Evolutionary conservation across 2,329 filamentous ascomycete species (phyloP).

Genomic region (Apiospora koreana): DNA sequence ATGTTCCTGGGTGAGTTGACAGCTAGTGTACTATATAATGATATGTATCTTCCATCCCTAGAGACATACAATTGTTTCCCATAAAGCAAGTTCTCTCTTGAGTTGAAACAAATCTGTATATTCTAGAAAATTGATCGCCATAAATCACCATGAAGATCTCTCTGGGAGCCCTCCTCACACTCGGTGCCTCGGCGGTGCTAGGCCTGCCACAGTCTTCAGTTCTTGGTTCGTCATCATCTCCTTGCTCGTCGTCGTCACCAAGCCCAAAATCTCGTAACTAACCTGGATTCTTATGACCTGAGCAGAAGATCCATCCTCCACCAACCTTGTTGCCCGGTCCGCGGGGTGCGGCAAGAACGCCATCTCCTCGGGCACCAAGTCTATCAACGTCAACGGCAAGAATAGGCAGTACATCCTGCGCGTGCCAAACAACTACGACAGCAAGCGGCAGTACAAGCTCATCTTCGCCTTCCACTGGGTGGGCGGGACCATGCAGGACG

Average conservation of each 20-base stretch:
- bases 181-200: not conserved
- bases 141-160: not conserved
- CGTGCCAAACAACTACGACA: constrained; percentile 13
- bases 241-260: too few relatives aligned
- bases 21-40: not conserved
- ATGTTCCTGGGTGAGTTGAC: not conserved
- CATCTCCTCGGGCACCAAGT: constrained; percentile 11
- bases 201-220: not conserved
- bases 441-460: constrained; percentile 9
- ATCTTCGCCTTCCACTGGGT: constrained; percentile 16
- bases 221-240: not conserved
- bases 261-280: not conserved
- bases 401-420: constrained; percentile 12
- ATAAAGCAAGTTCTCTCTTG: not conserved
- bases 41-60: not conserved
- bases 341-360: constrained; percentile 9
- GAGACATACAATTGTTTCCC: not conserved
- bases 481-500: constrained; percentile 12
- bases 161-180: not conserved
- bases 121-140: not conserved
- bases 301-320: not conserved
- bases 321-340: not conserved
- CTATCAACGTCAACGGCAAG: constrained; percentile 12
- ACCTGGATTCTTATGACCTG: not conserved
- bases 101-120: not conserved